A percentile compares a stretch with the other conserved stretches of the same genome.
Evolutionary conservation across 2,329 filamentous ascomycete species (phyloP).

Genomic region (Moelleriella libera): DNA sequence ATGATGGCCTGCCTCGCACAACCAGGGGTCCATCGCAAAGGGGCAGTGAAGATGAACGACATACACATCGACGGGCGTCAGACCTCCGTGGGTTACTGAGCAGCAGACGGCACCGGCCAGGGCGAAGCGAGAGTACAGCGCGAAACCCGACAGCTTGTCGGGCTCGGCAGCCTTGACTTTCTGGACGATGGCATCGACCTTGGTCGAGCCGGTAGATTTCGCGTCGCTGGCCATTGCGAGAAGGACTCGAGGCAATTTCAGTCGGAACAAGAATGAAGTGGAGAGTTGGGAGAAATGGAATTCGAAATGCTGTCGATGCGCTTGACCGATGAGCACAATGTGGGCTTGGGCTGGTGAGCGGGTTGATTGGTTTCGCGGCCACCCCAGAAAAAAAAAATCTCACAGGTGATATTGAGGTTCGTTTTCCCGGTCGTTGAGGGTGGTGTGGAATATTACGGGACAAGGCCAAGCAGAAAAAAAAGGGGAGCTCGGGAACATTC

Average conservation of each 20-base stretch:
- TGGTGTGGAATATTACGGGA: neutral
- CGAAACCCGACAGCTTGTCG: constrained; percentile 34
- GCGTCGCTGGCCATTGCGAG: constrained; percentile 27
- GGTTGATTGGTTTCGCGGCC: too few species aligned
- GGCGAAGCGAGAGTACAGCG: constrained; percentile 90
- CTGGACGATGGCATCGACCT: constrained; percentile 30
- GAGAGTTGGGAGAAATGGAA: constrained; percentile 2
- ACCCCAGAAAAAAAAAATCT: constrained; percentile 1
- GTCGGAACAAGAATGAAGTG: constrained; percentile 3
- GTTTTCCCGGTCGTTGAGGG: neutral
- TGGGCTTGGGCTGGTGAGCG: too few species aligned
- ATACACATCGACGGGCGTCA: constrained; percentile 99
- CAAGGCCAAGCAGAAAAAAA: neutral
- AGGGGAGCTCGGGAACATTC: constrained; percentile 4
- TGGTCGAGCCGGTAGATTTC: constrained; percentile 23
- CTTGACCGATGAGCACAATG: too few species aligned
- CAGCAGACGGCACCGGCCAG: constrained; percentile 97
- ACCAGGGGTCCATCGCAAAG: neutral
- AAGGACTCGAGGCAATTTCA: constrained; percentile 4
- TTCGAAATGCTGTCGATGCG: constrained; percentile 1
- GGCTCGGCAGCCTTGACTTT: constrained; percentile 25
- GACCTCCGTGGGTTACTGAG: constrained; percentile 89
- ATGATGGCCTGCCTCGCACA: too few species aligned
- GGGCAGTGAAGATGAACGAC: constrained; percentile 24
- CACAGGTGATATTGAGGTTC: neutral